Conservation (phyloP, 208 protist genomes). For the Acanthamoeba lugdunensis region DNA sequence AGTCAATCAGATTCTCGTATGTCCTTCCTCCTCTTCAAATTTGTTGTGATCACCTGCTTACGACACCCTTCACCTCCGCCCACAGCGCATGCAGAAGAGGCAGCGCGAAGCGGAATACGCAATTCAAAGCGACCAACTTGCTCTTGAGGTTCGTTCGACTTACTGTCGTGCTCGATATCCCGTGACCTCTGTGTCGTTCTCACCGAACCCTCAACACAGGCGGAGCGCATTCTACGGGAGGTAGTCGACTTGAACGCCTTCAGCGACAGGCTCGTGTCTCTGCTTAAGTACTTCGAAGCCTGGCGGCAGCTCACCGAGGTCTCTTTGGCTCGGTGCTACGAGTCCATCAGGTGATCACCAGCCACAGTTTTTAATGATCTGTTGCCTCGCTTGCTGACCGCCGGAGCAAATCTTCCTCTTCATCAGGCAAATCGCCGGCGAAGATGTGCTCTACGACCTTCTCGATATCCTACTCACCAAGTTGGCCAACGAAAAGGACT, state of each 20-base stretch:
- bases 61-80: not conserved
- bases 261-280: not conserved
- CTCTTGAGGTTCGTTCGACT: not conserved
- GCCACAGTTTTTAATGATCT: not conserved
- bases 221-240: not conserved
- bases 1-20: not conserved
- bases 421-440: slow-evolving; percentile 40
- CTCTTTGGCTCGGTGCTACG: slow-evolving; percentile 64
- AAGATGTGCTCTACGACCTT: slow-evolving; percentile 66
- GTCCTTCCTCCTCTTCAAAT: not conserved
- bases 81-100: not conserved
- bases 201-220: not conserved
- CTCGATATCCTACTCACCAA: slow-evolving; percentile 33
- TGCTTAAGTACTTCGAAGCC: slow-evolving; percentile 64
- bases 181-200: not conserved
- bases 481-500: slow-evolving; percentile 61
- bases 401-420: not conserved
- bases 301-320: slow-evolving; percentile 64
- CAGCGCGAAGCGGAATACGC: not conserved
- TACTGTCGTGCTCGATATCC: too few species aligned
- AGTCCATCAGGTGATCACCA: not conserved
- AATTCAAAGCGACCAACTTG: not conserved
- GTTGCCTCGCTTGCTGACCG: not conserved
- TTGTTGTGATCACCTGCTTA: not conserved
- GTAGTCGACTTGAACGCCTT: slow-evolving; percentile 46